Conservation (phyloP, 371 early-diverging fungal genomes). For the Massospora cicadina region DNA sequence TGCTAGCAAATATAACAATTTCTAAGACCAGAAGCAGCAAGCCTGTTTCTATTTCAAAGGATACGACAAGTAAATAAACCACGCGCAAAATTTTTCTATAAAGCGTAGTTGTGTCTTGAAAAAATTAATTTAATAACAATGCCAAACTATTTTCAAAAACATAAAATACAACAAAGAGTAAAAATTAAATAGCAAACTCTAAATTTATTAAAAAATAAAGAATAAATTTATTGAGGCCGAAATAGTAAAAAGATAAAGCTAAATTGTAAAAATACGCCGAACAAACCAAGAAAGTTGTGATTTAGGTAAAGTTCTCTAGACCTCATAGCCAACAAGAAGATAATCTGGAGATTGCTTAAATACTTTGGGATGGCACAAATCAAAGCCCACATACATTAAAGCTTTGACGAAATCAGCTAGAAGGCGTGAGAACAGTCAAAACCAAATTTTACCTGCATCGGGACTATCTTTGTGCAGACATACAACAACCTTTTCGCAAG, state of each 20-base stretch:
- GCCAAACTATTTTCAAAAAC: no score
- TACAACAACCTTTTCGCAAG: constrained; percentile 7
- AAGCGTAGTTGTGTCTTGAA: no score
- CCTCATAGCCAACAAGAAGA: constrained; percentile 2
- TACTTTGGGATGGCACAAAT: background rate
- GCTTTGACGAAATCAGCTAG: background rate
- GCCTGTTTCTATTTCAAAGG: no score
- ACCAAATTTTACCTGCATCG: background rate
- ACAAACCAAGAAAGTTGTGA: background rate
- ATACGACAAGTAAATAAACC: no score
- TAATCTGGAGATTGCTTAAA: background rate
- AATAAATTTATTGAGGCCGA: background rate
- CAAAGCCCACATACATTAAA: constrained; percentile 7
- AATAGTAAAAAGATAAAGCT: background rate
- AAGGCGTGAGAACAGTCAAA: background rate
- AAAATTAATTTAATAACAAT: no score
- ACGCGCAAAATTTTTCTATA: no score
- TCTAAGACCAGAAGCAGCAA: no score
- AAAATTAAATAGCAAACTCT: background rate
- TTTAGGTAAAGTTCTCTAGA: constrained; percentile 12
- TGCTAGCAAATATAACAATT: no score
- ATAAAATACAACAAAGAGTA: no score
- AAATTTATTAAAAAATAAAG: background rate
- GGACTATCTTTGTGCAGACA: background rate
- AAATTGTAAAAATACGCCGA: background rate